These are phyloP conservation scores for Anthracocystis panici-leucophaei DNA, from an alignment of 1,284 basidiomycete species.

Conservation along the genomic window DNA sequence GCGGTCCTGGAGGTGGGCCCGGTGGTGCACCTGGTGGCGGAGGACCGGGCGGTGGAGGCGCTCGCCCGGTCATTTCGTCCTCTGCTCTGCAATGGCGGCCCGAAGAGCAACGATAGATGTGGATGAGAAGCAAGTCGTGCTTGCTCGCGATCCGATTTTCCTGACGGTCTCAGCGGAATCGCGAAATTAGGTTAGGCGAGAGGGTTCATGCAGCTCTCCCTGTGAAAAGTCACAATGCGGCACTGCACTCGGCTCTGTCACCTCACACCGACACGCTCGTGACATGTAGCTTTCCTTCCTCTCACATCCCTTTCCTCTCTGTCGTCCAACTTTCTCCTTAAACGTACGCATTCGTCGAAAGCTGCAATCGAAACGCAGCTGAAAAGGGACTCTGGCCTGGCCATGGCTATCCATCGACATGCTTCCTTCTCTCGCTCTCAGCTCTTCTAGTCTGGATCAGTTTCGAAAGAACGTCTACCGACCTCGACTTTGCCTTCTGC, in stretches of 20 bases:
- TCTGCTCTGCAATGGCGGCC: neutral
- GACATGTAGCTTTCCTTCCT: neutral
- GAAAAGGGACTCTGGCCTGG: neutral
- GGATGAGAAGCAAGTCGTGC: constrained; percentile 3
- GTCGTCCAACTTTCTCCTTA: too few relatives aligned
- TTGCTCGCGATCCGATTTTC: neutral
- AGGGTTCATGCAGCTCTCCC: constrained; percentile 14
- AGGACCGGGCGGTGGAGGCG: constrained; percentile 29
- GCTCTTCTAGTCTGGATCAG: constrained; percentile 45
- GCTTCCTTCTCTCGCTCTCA: constrained; percentile 38
- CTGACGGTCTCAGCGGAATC: too few relatives aligned
- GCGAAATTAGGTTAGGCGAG: neutral
- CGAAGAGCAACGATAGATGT: neutral
- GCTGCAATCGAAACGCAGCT: neutral
- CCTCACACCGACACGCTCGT: neutral
- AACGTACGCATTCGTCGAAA: neutral
- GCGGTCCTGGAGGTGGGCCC: constrained; percentile 38
- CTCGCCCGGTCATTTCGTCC: constrained; percentile 31
- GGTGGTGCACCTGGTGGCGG: constrained; percentile 23
- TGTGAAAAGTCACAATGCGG: neutral
- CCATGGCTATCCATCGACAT: constrained; percentile 19
- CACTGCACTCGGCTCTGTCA: neutral
- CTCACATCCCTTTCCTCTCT: neutral
- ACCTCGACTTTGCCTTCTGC: constrained; percentile 50
- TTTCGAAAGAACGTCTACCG: constrained; percentile 54